Conservation (phyloP, 1,139 yeast species). For the Arxiozyma telluris region DNA sequence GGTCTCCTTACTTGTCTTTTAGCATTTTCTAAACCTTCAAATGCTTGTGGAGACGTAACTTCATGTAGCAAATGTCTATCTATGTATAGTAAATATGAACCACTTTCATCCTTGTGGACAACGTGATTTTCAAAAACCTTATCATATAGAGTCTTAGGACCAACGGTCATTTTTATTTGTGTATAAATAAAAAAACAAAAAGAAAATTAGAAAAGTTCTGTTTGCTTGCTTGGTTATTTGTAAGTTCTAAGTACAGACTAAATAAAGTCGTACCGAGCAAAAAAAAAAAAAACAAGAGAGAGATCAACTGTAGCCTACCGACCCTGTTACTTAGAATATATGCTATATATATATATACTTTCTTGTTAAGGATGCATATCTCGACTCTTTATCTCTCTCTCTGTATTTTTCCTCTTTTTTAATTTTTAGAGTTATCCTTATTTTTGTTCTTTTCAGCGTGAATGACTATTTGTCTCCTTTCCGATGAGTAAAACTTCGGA, state of each 20-base stretch:
- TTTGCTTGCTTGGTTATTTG: neutral
- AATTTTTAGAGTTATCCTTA: neutral
- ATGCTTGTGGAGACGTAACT: slow-evolving; percentile 98
- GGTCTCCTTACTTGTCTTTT: slow-evolving; percentile 81
- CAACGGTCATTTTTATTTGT: slow-evolving; percentile 7
- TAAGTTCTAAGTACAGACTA: no score
- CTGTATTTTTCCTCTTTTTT: no score
- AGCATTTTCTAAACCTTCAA: slow-evolving; percentile 86
- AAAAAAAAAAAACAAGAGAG: no score
- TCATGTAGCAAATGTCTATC: slow-evolving; percentile 97
- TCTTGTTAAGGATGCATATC: neutral
- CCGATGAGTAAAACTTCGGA: neutral
- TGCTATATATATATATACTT: no score
- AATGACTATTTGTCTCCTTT: neutral
- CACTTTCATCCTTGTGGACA: slow-evolving; percentile 81
- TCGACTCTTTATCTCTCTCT: no score
- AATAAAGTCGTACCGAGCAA: no score
- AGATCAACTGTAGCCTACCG: no score
- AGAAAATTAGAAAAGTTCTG: no score
- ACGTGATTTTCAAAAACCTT: slow-evolving; percentile 93
- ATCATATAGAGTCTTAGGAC: slow-evolving; percentile 77
- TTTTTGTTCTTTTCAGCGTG: neutral
- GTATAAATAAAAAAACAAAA: neutral
- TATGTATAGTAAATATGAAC: slow-evolving; percentile 76
- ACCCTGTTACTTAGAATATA: neutral